phyloP scores from a whole-genome alignment of 2,329 filamentous ascomycete species.

The Colletotrichum destructivum region DNA sequence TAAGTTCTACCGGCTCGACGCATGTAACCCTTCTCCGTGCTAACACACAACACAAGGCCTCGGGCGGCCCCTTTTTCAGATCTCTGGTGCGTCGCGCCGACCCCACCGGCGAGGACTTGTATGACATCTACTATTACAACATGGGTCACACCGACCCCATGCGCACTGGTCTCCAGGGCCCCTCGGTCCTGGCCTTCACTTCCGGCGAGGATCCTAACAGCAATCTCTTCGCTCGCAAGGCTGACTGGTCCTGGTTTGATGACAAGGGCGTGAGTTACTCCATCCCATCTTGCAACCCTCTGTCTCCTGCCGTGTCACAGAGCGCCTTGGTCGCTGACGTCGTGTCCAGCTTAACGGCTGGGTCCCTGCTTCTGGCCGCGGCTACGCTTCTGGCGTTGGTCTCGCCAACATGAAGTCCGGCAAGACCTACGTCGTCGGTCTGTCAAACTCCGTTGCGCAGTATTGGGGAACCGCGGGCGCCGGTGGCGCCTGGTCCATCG shows the following conservation, averaged over 20 bases:
- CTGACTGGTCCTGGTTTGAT: conserved; percentile 54
- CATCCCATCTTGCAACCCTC: background rate
- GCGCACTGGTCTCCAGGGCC: conserved; percentile 59
- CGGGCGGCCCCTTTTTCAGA: conserved; percentile 57
- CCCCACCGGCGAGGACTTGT: conserved; percentile 55
- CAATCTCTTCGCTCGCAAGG: conserved; percentile 54
- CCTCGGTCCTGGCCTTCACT: conserved; percentile 57
- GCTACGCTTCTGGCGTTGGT: conserved; percentile 50
- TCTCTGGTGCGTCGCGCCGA: conserved; percentile 55
- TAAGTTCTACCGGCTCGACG: background rate
- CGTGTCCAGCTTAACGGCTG: conserved; percentile 49
- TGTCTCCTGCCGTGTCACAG: too few relatives aligned
- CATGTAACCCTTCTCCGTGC: background rate
- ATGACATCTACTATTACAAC: conserved; percentile 61
- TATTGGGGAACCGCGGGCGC: conserved; percentile 53
- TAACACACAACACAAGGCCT: conserved; percentile 50
- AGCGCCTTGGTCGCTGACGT: background rate
- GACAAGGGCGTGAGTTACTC: conserved; percentile 46
- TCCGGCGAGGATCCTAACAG: conserved; percentile 54
- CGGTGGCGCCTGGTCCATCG: conserved; percentile 50
- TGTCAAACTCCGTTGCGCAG: conserved; percentile 53
- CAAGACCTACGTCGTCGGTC: conserved; percentile 55
- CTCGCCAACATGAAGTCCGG: conserved; percentile 56
- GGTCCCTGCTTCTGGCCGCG: conserved; percentile 50
- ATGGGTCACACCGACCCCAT: conserved; percentile 60